Percentiles rank a stretch among this genome's conserved stretches.
phyloP scores from a whole-genome alignment of 1,284 basidiomycete species.

The Ustilago bromivora region DNA sequence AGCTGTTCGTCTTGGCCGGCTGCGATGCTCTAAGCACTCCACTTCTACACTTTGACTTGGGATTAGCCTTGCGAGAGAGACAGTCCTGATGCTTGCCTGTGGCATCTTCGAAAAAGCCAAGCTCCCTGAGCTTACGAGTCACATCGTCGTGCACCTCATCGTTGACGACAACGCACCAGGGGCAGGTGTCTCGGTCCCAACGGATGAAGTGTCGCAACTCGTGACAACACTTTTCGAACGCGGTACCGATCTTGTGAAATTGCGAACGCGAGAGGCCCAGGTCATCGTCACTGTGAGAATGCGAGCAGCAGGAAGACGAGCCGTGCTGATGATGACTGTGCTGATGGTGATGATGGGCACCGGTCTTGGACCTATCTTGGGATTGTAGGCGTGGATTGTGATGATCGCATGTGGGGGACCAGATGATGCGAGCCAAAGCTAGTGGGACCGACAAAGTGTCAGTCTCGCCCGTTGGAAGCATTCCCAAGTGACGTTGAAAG shows the following conservation, averaged over 20 bases:
- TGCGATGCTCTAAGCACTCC: not conserved
- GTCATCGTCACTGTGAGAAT: not conserved
- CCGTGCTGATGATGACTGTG: not conserved
- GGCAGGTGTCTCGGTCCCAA: conserved; percentile 5
- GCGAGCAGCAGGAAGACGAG: conserved; percentile 3
- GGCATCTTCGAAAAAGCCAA: conserved; percentile 16
- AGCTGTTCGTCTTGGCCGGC: not conserved
- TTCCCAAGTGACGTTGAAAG: not conserved
- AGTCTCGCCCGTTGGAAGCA: not conserved
- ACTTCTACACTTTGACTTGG: conserved; percentile 3
- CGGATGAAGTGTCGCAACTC: conserved; percentile 12
- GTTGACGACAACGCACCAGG: conserved; percentile 1
- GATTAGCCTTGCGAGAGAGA: conserved; percentile 5
- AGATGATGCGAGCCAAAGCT: conserved; percentile 3
- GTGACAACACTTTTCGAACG: conserved; percentile 13
- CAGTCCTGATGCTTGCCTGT: conserved; percentile 5
- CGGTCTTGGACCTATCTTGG: not conserved
- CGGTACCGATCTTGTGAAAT: conserved; percentile 4
- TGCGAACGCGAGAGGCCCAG: not conserved
- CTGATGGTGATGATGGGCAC: not conserved
- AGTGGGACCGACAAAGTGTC: conserved; percentile 5
- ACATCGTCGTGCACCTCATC: not conserved
- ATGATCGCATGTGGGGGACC: not conserved
- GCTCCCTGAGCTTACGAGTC: conserved; percentile 9
- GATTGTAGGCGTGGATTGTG: conserved; percentile 2